Conservation (phyloP, 1,284 basidiomycete species). For the Mycena citricolor region DNA sequence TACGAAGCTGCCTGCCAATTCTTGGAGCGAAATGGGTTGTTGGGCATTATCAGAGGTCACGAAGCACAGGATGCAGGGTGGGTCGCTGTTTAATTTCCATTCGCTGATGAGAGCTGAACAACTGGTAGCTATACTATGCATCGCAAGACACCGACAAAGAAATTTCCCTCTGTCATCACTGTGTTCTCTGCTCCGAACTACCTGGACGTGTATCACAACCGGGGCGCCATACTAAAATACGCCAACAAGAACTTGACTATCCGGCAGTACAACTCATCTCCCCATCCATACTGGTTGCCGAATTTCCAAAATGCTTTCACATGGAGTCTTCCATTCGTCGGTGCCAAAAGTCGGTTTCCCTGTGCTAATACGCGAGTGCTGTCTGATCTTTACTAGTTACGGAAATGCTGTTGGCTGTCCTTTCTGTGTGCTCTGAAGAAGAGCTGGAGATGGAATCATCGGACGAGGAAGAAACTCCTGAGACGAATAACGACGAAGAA, state of each 20-base stretch:
- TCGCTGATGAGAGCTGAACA: too few relatives aligned
- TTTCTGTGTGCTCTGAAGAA: conserved; percentile 92
- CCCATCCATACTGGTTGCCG: conserved; percentile 91
- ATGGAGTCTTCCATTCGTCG: conserved; percentile 98
- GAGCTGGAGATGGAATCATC: conserved; percentile 76
- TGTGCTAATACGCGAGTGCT: conserved; percentile 4
- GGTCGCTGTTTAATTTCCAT: conserved; percentile 25
- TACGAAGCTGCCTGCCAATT: conserved; percentile 95
- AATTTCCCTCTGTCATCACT: conserved; percentile 82
- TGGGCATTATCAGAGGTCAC: conserved; percentile 95
- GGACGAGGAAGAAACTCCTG: conserved; percentile 19
- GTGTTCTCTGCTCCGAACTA: conserved; percentile 96
- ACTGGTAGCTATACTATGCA: conserved; percentile 46
- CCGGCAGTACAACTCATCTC: conserved; percentile 91
- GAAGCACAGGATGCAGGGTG: conserved; percentile 97
- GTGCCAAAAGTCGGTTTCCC: conserved; percentile 81
- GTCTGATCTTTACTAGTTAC: conserved; percentile 56
- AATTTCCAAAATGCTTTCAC: conserved; percentile 99
- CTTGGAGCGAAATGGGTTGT: conserved; percentile 86
- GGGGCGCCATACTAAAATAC: conserved; percentile 96
- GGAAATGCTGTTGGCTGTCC: conserved; percentile 95
- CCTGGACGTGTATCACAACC: conserved; percentile 94
- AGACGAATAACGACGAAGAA: conserved; percentile 20
- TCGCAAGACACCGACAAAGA: conserved; percentile 39
- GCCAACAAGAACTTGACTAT: conserved; percentile 98